Evolutionary conservation across 2,329 filamentous ascomycete species (phyloP).

Genomic region (Aspergillus cejpii): DNA sequence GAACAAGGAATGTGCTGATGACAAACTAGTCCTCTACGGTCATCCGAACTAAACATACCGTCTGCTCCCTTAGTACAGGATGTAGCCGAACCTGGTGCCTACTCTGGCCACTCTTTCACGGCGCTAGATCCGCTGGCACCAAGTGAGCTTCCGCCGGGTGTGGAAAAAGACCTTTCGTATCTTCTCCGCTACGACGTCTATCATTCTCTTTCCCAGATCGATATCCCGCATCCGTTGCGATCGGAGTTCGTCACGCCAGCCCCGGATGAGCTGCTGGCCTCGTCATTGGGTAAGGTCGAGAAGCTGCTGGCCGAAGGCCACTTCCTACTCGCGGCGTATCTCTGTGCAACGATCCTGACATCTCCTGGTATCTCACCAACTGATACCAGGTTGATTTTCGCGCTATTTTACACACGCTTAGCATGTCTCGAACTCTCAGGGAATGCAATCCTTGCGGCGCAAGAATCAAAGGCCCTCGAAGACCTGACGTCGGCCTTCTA

Average conservation of each 20-base stretch:
- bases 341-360: constrained; percentile 40
- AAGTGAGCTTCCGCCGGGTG: constrained; percentile 32
- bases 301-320: constrained; percentile 65
- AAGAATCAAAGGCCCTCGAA: constrained; percentile 57
- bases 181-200: constrained; percentile 75
- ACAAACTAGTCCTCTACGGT: constrained; percentile 22
- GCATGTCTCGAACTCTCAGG: constrained; percentile 75
- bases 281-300: constrained; percentile 45
- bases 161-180: constrained; percentile 69
- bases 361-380: constrained; percentile 37
- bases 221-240: constrained; percentile 60
- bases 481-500: constrained; percentile 55
- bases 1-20: constrained; percentile 12
- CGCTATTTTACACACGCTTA: constrained; percentile 71
- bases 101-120: constrained; percentile 26
- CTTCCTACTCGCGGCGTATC: constrained; percentile 67
- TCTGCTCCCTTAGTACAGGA: constrained; percentile 13
- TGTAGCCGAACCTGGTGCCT: constrained; percentile 13
- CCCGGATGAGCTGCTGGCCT: constrained; percentile 49
- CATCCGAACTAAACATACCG: constrained; percentile 16
- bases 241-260: constrained; percentile 58
- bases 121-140: constrained; percentile 33
- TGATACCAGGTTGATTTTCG: constrained; percentile 63
- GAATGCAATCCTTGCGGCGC: constrained; percentile 59
- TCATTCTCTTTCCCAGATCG: constrained; percentile 64